These are phyloP conservation scores for Phycomyces nitens DNA, from an alignment of 192 early-diverging fungal genomes.

Conservation along the genomic window DNA sequence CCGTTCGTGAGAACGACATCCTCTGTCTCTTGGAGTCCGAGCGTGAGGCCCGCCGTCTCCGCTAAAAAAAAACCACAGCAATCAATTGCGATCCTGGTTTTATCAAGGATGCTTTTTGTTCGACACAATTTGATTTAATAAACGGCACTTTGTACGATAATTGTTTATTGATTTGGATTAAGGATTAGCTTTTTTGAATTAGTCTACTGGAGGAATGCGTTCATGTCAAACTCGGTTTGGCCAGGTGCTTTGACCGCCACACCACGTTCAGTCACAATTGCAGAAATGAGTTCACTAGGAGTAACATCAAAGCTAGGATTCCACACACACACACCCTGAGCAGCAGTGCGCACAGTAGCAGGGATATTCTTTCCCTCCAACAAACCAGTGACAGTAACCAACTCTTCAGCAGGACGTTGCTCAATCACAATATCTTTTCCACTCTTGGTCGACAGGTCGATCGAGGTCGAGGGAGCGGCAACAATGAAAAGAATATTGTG, in stretches of 20 bases:
- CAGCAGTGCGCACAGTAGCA: slow-evolving; percentile 70
- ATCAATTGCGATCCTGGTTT: background rate
- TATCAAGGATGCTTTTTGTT: background rate
- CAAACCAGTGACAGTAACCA: slow-evolving; percentile 61
- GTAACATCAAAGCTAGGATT: slow-evolving; percentile 97
- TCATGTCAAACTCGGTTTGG: slow-evolving; percentile 51
- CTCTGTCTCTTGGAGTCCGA: slow-evolving; percentile 97
- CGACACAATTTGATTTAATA: background rate
- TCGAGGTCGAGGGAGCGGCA: slow-evolving; percentile 90
- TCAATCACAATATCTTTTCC: slow-evolving; percentile 88
- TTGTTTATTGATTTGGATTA: slow-evolving; percentile 2
- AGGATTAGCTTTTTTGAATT: background rate
- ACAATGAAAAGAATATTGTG: slow-evolving; percentile 90
- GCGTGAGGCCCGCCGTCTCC: slow-evolving; percentile 97
- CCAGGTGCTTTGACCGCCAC: slow-evolving; percentile 59
- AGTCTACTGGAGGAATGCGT: slow-evolving; percentile 31
- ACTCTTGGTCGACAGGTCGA: slow-evolving; percentile 70
- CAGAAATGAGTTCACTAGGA: slow-evolving; percentile 80
- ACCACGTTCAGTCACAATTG: slow-evolving; percentile 90
- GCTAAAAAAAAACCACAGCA: slow-evolving; percentile 53
- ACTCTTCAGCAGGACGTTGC: slow-evolving; percentile 71
- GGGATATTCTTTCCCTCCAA: slow-evolving; percentile 38
- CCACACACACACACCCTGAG: slow-evolving; percentile 87
- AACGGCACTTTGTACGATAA: background rate
- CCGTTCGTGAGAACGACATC: slow-evolving; percentile 94